A percentile compares a stretch with the other conserved stretches of the same genome.
These are phyloP conservation scores for Neurospora crassa DNA, from an alignment of 2,329 filamentous ascomycete genomes.

Conservation along the genomic window DNA sequence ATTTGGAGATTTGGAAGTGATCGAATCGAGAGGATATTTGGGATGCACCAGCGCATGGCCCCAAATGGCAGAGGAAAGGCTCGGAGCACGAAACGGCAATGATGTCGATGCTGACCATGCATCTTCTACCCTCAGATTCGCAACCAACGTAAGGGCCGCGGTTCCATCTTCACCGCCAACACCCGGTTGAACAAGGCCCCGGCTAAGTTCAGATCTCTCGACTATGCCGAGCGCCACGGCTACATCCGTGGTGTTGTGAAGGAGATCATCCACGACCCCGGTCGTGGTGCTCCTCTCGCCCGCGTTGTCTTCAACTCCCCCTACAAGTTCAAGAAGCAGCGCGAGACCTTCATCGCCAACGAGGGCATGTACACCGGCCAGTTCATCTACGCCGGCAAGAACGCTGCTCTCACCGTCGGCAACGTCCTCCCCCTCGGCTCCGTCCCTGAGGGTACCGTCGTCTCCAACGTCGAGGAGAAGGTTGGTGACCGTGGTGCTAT, in stretches of 20 bases:
- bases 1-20: background rate
- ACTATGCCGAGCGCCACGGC: slow-evolving; percentile 93
- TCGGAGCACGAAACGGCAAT: background rate
- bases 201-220: slow-evolving; percentile 90
- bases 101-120: slow-evolving; percentile 14
- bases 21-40: background rate
- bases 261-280: slow-evolving; percentile 98
- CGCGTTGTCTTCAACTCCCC: slow-evolving; percentile 95
- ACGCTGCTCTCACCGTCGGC: slow-evolving; percentile 90
- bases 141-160: slow-evolving; percentile 55
- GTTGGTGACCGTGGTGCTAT: slow-evolving; percentile 91
- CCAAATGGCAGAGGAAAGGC: background rate
- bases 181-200: slow-evolving; percentile 91
- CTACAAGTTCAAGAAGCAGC: slow-evolving; percentile 95
- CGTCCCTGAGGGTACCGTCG: slow-evolving; percentile 97
- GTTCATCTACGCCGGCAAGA: slow-evolving; percentile 99
- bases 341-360: slow-evolving; percentile 99
- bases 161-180: slow-evolving; percentile 51
- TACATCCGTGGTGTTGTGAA: slow-evolving; percentile 97
- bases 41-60: background rate
- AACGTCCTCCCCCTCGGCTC: slow-evolving; percentile 92
- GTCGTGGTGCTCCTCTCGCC: slow-evolving; percentile 95
- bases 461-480: slow-evolving; percentile 99
- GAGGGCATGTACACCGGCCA: slow-evolving; percentile 99
- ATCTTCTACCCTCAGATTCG: slow-evolving; percentile 36